Base-by-base conservation (phyloP, 73 alveolate genomes). In the Uronychia setigera region DNA sequence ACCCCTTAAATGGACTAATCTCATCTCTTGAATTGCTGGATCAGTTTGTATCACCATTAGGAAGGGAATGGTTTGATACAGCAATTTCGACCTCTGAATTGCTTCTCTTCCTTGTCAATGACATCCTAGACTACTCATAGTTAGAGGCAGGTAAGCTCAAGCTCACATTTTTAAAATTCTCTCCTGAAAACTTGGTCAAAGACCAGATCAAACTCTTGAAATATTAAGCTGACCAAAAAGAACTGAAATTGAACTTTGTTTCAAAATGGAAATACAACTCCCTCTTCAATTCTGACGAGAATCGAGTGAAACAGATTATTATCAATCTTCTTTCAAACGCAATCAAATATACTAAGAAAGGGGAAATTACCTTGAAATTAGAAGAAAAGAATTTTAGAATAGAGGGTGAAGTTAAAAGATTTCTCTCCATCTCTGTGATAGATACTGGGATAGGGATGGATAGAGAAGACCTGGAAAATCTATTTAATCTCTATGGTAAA, bases 1-100 rank as follows among this genome's bases (percentile, higher is more conserved):
- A 85, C 35, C 92, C 92, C 77, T 32, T 85, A n/a, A 58, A 79
- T 85, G 92, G 92, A 14, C 35, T 85, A 1, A 79, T 78, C 1
- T 78, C 92, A 57, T 32, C 80, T 29, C 33, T 85, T 1, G 84
- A 29, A 29, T 34, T 78, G 13, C 25, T 85, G 5, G 11, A 35
- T n/a, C n/a, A n/a, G n/a, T n/a, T n/a, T n/a, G 13, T 75, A 31
- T 25, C 26, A 29, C 35, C 13, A 74, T 19, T 14, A 34, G 26
- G 27, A 77, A 29, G 80, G 46, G 78, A 57, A 34, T 35, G 29
- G 78, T 29, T 81, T 58, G n/a, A 32, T 14, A 35, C 29, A 78
- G 67, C 30, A 58, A 83, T 29, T 79, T 35, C n/a, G 35, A 78
- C 77, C 32, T 80, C 92, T 1, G 77, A 85, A 5, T 67, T 85